Evolutionary conservation across 2,329 filamentous ascomycete genomes (phyloP), one percentile per base, ranked within the genome.

Genomic region (Keithomyces neogunnii): DNA sequence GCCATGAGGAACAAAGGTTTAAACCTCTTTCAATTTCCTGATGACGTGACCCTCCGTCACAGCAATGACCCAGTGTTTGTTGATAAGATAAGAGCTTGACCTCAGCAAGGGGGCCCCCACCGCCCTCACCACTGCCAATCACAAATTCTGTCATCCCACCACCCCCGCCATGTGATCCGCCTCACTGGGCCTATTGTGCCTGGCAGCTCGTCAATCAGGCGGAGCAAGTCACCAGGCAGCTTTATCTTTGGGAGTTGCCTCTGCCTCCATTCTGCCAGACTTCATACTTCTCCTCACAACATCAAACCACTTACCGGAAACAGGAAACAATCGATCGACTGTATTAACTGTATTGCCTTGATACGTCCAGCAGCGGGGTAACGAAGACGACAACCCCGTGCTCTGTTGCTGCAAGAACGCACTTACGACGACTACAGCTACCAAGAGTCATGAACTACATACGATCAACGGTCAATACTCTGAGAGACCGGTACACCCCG

Each of bases 401-500:
- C 19, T 19, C 19, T 19, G 19, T 19, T 19, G 19, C 19, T 7
- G 5, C 31, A 19, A 33, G 19, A 33, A 13, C 13, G 31, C 19
- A 19, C 45, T 47, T 36, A 35, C 45, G 30, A 35, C 45, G 31
- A 47, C 45, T 26, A 26, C 31, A 32, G 32, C 26, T 5, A 30
- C 32, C 9, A 42, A 28, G 38, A 46, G 43, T 59, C 54, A 95
- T 96, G 89, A 93, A 95, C 68, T 85, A 91, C 73, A 80, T 96
- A 63, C 89, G 95, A 71, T 95, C 90, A 51, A 92, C 89, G 48
- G 85, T 96, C 68, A 93, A 95, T 69, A 89, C 85, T 60, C 84
- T 96, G 65, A 88, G 92, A 61, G 93, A 97, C 72, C 86, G 85
- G 61, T 92, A 95, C 70, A 89, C 92, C 10, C 91, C 91, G 40